Conservation (phyloP, 2,329 filamentous ascomycete genomes). For the Cucurbitaria berberidis region DNA sequence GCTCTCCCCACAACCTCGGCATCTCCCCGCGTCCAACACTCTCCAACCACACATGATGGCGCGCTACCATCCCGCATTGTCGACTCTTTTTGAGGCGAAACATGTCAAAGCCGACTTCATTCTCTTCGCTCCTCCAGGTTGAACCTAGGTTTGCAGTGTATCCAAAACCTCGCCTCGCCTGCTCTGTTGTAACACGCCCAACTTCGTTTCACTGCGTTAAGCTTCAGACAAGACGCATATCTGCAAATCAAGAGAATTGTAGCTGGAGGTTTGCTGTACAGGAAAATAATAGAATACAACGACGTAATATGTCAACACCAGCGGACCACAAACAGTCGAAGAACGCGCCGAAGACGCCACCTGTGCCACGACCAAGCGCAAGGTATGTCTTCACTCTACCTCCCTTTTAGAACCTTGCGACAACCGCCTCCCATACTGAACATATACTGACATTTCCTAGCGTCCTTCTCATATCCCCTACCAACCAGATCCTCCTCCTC, state of each 20-base stretch:
- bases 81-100: slow-evolving; percentile 19
- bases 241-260: neutral
- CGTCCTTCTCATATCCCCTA: slow-evolving; percentile 82
- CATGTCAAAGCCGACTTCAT: slow-evolving; percentile 31
- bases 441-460: slow-evolving; percentile 52
- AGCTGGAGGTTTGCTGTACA: too few species aligned
- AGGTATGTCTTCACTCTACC: slow-evolving; percentile 52
- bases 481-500: slow-evolving; percentile 86
- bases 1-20: slow-evolving; percentile 38
- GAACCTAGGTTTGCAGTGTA: neutral
- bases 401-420: neutral
- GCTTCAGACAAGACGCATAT: neutral
- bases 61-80: slow-evolving; percentile 13
- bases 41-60: slow-evolving; percentile 32
- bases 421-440: neutral
- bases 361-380: slow-evolving; percentile 67
- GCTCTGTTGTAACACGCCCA: neutral
- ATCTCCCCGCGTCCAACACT: slow-evolving; percentile 35
- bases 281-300: neutral
- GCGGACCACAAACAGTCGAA: slow-evolving; percentile 41
- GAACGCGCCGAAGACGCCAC: slow-evolving; percentile 44
- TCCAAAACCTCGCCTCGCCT: neutral
- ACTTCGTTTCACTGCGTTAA: neutral
- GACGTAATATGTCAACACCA: slow-evolving; percentile 40
- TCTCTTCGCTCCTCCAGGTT: slow-evolving; percentile 15